A percentile compares a stretch with the other conserved stretches of the same genome.
Evolutionary conservation across 2,329 filamentous ascomycete genomes (phyloP).

Genomic region (Macroventuria anomochaeta): DNA sequence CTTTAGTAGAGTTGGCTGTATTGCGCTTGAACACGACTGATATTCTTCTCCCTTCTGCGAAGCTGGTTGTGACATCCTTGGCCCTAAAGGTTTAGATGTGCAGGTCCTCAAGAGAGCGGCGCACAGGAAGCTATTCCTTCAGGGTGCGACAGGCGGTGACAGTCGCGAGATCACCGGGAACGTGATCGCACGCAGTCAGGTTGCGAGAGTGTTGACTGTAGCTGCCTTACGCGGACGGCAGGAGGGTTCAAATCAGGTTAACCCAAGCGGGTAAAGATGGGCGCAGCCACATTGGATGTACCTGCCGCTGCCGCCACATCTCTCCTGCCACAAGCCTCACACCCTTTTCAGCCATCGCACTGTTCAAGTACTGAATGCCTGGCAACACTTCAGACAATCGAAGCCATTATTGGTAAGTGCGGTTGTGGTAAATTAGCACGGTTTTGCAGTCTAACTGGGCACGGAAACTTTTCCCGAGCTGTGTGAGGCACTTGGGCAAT

Average conservation of each 20-base stretch:
- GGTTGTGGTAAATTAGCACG: too few species aligned
- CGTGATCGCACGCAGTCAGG: neutral
- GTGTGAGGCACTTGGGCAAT: too few species aligned
- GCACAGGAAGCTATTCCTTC: neutral
- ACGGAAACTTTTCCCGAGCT: neutral
- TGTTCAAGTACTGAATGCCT: too few species aligned
- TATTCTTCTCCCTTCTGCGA: constrained; percentile 6
- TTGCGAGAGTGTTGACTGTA: constrained; percentile 4
- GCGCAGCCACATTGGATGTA: neutral
- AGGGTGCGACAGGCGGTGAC: neutral
- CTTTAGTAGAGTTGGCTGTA: neutral
- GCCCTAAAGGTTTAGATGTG: neutral
- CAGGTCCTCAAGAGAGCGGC: neutral
- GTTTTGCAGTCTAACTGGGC: neutral
- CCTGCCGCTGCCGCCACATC: neutral
- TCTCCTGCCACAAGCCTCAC: neutral
- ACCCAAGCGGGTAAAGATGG: neutral
- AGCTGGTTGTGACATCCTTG: constrained; percentile 6
- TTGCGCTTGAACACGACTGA: constrained; percentile 3
- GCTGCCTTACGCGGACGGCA: constrained; percentile 4
- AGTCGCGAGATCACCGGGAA: neutral
- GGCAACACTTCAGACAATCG: too few species aligned
- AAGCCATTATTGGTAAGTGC: too few species aligned
- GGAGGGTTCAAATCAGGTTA: neutral
- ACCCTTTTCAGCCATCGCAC: neutral